Percentiles rank a stretch among this genome's conserved stretches.
phyloP scores from a whole-genome alignment of 164 flowering plant genomes.

The Piper longum region DNA sequence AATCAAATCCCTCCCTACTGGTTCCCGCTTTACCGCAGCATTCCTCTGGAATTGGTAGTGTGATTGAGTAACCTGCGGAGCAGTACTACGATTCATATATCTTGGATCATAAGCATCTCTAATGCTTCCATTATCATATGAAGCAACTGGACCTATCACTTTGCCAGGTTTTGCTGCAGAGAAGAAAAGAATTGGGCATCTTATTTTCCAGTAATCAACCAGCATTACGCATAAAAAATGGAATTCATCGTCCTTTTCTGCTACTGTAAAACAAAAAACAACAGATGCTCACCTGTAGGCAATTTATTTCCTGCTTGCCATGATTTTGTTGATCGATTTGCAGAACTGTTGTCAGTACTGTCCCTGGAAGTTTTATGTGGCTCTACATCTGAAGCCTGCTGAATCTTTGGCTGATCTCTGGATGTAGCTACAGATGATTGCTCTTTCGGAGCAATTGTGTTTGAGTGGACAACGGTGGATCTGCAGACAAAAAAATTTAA shows the following conservation, averaged over 20 bases:
- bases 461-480: slow-evolving; percentile 67
- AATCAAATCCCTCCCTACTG: slow-evolving; percentile 11
- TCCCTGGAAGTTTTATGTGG: slow-evolving; percentile 20
- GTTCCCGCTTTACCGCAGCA: slow-evolving; percentile 26
- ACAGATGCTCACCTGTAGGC: slow-evolving; percentile 1
- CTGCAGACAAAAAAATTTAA: slow-evolving; percentile 21
- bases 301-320: slow-evolving; percentile 34
- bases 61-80: slow-evolving; percentile 28
- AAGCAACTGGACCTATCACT: slow-evolving; percentile 44
- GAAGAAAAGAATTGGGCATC: slow-evolving; percentile 5
- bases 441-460: slow-evolving; percentile 38
- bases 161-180: slow-evolving; percentile 53
- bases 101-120: slow-evolving; percentile 48
- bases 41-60: slow-evolving; percentile 28
- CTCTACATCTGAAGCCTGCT: slow-evolving; percentile 10
- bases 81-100: slow-evolving; percentile 27
- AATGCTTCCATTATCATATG: slow-evolving; percentile 32
- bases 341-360: slow-evolving; percentile 9
- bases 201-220: no score
- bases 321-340: slow-evolving; percentile 25
- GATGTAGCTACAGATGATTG: slow-evolving; percentile 5
- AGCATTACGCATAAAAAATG: no score
- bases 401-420: slow-evolving; percentile 27
- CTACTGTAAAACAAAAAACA: not conserved
- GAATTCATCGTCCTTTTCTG: no score